These are phyloP conservation scores for Vigna nakashimae DNA, from an alignment of 306 rosid genomes.

Conservation along the genomic window DNA sequence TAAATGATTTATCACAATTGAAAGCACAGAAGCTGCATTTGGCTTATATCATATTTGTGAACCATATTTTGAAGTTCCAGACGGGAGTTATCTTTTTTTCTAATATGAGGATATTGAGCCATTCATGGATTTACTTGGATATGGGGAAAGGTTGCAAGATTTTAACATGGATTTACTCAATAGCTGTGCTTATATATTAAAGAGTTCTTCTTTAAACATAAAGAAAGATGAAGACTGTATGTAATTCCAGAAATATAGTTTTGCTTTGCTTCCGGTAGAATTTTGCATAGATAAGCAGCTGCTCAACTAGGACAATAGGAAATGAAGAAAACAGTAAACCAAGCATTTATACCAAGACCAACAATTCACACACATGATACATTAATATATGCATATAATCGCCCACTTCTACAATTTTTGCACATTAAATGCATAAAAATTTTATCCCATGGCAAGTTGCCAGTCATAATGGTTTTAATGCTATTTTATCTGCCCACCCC, in stretches of 20 bases:
- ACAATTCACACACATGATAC: slow-evolving; percentile 6
- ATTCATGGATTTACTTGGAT: slow-evolving; percentile 24
- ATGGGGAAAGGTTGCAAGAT: not conserved
- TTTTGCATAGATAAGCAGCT: not conserved
- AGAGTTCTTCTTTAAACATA: slow-evolving; percentile 12
- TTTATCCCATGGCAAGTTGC: not conserved
- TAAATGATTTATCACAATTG: slow-evolving; percentile 11
- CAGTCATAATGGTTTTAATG: not conserved
- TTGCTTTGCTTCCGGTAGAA: not conserved
- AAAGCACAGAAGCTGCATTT: slow-evolving; percentile 14
- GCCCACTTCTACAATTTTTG: slow-evolving; percentile 3
- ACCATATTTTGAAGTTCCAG: slow-evolving; percentile 14
- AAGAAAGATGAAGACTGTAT: slow-evolving; percentile 1
- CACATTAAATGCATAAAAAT: not conserved
- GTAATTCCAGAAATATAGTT: slow-evolving; percentile 16
- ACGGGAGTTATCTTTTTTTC: slow-evolving; percentile 12
- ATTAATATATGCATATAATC: slow-evolving; percentile 2
- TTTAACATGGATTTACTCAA: slow-evolving; percentile 11
- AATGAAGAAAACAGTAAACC: slow-evolving; percentile 30
- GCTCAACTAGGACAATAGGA: not conserved
- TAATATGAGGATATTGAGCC: slow-evolving; percentile 15
- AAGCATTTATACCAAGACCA: slow-evolving; percentile 1
- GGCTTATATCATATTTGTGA: slow-evolving; percentile 7
- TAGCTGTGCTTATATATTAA: slow-evolving; percentile 1
- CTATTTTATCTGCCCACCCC: slow-evolving; percentile 13